Base-by-base conservation (phyloP, 768 basidiomycete species). In the Amanita phalloides region DNA sequence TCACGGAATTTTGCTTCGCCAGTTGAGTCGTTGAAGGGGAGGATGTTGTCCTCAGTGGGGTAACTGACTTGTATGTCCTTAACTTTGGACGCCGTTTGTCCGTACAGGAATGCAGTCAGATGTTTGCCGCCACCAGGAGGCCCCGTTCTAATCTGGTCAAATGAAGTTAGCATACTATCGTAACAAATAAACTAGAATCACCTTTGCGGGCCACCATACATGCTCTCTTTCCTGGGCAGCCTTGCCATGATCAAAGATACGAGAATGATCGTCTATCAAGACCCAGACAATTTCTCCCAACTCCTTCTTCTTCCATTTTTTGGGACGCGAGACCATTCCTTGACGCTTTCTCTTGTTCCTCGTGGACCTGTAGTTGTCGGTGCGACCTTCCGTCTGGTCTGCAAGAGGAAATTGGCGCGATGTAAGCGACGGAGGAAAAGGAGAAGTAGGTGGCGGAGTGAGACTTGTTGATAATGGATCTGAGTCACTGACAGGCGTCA, bases 191-290 rank as follows among this genome's bases (percentile, higher is more conserved):
- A 49, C 51, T 54, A 51, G 54, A 64, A 69, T 56, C 58, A 86
- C 86, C 70, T 75, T 73, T 26, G 72, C 82, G 20, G 86, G 86
- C 86, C 86, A 88, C 86, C 86, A 88, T 26, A 52, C 36, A 79
- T 63, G 52, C 62, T 56, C 28, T 66, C 64, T 52, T 2, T 26
- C 51, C 33, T 10, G 23, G 44, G 51, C 51, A n/a, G 21, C 33
- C 43, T 45, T 36, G 21, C 36, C 8, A 4, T 21, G 64, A 36
- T 69, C 64, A 6, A 63, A 66, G 13, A 74, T 60, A 9, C 60
- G 54, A 13, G 70, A 71, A 4, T 56, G 60, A 14, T 66, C 64
- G 47, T 78, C 68, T 49, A 84, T 42, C 21, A 53, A 36, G 3
- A 48, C 53, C 53, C 53, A 53, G 5, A 53, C 53, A 43, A 48